Conservation (phyloP, 805 yeast species). For the Candida boleticola region DNA sequence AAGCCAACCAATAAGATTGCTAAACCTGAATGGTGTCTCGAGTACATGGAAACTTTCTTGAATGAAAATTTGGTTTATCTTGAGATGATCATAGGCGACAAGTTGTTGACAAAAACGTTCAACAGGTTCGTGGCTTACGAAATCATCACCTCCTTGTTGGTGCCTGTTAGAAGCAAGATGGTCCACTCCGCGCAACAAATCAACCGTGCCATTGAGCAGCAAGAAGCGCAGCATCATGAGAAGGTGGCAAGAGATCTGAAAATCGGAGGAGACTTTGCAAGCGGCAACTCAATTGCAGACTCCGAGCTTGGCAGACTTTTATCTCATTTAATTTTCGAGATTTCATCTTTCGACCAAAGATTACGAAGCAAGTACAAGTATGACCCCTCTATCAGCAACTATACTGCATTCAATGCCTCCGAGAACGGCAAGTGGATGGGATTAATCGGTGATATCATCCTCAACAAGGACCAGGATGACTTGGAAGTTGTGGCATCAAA, state of each 20-base stretch:
- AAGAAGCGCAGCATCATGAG: background rate
- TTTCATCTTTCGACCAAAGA: constrained; percentile 55
- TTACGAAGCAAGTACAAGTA: constrained; percentile 45
- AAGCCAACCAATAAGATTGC: constrained; percentile 61
- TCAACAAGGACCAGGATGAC: constrained; percentile 29
- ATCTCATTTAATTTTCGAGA: constrained; percentile 58
- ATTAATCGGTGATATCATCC: constrained; percentile 38
- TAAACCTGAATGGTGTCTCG: constrained; percentile 71
- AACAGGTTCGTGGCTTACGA: constrained; percentile 33
- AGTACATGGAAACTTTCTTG: constrained; percentile 46
- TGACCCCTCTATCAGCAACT: constrained; percentile 34
- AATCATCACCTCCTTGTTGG: constrained; percentile 46
- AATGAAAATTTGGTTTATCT: constrained; percentile 38
- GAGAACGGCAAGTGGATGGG: constrained; percentile 44
- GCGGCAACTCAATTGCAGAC: background rate
- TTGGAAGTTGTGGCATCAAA: constrained; percentile 25
- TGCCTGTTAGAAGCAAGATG: constrained; percentile 45
- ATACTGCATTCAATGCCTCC: constrained; percentile 15
- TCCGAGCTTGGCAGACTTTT: constrained; percentile 39
- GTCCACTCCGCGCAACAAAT: constrained; percentile 13
- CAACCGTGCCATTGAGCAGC: constrained; percentile 5
- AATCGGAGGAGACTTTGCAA: background rate
- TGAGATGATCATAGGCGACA: constrained; percentile 35
- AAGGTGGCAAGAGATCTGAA: background rate
- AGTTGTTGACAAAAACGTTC: constrained; percentile 19